Evolutionary conservation across 176 grass and related monocot species (phyloP), one percentile per base, ranked within the genome.

Genomic region (Pontederia crassipes): DNA sequence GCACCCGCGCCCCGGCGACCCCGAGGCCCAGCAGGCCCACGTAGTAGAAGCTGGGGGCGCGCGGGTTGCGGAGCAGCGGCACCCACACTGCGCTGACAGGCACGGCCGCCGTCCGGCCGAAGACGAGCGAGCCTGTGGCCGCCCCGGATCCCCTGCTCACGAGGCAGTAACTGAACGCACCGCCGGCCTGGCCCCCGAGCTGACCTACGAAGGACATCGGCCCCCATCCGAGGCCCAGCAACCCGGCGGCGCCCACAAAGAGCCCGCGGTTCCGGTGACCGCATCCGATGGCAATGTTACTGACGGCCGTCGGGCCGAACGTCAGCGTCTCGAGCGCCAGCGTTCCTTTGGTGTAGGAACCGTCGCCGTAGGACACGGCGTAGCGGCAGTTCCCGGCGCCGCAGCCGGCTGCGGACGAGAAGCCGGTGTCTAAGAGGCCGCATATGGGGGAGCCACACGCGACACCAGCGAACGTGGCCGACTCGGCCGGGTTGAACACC

Each of bases 131-230:
- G 8, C 86, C 87, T 10, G 72, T 55, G 17, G 55, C 17, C 17
- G 45, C 59, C 1, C 68, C 69, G 0, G 72, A 47, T 4, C 81
- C 86, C 1, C 84, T 83, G 81, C 70, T 88, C 11, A 66, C 76
- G 7, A 97, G 87, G 79, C 87, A 97, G 78, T 97, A 97, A 69
- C 92, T 85, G 68, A 97, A 97, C 45, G 82, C 92, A 29, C 87
- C 87, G 0, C 92, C 92, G 3, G 78, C 78, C 0, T 79, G 73
- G 20, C 87, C 87, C 1, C 87, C 84, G 35, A 97, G 79, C 66
- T 97, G 92, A 4, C 76, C 83, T 17, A 91, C 81, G 48, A 97
- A 75, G 14, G 92, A 97, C 74, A 87, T 91, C 45, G 92, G 64
- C 10, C 92, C 92, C 92, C 92, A 91, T 9, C 92, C 92, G 3